Evolutionary conservation across 2,329 filamentous ascomycete species (phyloP).

Genomic region (Paecilomyces variotii): DNA sequence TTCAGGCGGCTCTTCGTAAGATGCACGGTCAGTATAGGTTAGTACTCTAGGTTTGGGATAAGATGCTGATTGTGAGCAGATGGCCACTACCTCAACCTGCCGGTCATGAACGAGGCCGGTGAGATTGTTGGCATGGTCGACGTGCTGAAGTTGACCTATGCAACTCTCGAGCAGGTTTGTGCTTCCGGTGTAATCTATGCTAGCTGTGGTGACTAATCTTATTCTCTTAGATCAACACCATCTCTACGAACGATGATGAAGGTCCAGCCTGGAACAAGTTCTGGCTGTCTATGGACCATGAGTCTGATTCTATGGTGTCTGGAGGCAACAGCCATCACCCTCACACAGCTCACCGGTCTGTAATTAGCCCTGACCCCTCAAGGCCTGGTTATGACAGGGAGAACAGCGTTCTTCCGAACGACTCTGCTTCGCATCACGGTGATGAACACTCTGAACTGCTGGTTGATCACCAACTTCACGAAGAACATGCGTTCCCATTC

Average conservation of each 20-base stretch:
- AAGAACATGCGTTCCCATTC: conserved; percentile 77
- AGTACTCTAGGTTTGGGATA: not conserved
- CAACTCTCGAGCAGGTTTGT: conserved; percentile 82
- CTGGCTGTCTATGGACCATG: conserved; percentile 91
- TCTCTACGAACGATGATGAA: conserved; percentile 80
- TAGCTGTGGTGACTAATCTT: not conserved
- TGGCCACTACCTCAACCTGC: conserved; percentile 94
- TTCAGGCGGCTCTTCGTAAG: conserved; percentile 93
- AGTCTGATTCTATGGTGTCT: conserved; percentile 93
- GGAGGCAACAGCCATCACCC: conserved; percentile 74
- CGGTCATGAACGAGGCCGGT: conserved; percentile 93
- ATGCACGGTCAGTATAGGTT: conserved; percentile 73
- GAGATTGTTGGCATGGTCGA: conserved; percentile 99
- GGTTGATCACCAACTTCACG: conserved; percentile 48
- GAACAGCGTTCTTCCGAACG: conserved; percentile 83
- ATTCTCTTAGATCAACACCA: conserved; percentile 64
- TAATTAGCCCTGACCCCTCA: conserved; percentile 71
- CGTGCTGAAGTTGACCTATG: conserved; percentile 95
- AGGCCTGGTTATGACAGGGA: conserved; percentile 58
- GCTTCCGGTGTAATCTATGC: not conserved
- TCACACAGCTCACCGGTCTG: conserved; percentile 60
- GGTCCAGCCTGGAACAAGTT: conserved; percentile 99
- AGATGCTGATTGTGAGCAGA: conserved; percentile 46
- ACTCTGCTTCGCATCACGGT: conserved; percentile 90
- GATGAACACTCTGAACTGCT: conserved; percentile 65